Evolutionary conservation across 495 filamentous ascomycete genomes (phyloP).

Genomic region (Hyaloscypha bicolor): DNA sequence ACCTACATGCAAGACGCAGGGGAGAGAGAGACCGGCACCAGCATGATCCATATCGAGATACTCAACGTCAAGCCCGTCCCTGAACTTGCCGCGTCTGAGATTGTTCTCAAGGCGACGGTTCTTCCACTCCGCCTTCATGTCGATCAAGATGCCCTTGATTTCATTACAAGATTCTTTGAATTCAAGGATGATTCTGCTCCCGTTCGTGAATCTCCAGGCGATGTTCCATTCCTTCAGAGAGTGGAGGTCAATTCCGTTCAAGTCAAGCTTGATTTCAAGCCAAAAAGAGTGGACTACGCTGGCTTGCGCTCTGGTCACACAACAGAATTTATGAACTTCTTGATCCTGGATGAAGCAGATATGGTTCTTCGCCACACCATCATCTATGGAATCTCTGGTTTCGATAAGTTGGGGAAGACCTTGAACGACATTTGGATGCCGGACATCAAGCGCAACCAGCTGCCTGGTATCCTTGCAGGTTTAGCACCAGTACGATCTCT

Average conservation of each 20-base stretch:
- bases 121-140: constrained; percentile 91
- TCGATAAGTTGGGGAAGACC: constrained; percentile 82
- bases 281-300: constrained; percentile 92
- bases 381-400: constrained; percentile 87
- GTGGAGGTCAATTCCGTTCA: constrained; percentile 83
- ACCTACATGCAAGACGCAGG: constrained; percentile 89
- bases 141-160: constrained; percentile 97
- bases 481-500: constrained; percentile 87
- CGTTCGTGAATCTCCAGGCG: constrained; percentile 54
- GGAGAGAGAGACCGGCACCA: constrained; percentile 77
- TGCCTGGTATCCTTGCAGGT: constrained; percentile 85
- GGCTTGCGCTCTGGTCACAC: constrained; percentile 97
- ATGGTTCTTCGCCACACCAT: constrained; percentile 88
- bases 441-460: constrained; percentile 86
- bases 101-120: constrained; percentile 82
- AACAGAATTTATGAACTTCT: constrained; percentile 98
- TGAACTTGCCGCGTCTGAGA: constrained; percentile 83
- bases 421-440: constrained; percentile 98
- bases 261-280: constrained; percentile 93
- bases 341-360: constrained; percentile 85
- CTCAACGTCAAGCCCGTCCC: constrained; percentile 83
- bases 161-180: constrained; percentile 95
- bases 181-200: constrained; percentile 81
- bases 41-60: constrained; percentile 88
- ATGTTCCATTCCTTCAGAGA: constrained; percentile 87